Base-by-base conservation (phyloP, 2,329 filamentous ascomycete species). In the Ophiostoma sp. region DNA sequence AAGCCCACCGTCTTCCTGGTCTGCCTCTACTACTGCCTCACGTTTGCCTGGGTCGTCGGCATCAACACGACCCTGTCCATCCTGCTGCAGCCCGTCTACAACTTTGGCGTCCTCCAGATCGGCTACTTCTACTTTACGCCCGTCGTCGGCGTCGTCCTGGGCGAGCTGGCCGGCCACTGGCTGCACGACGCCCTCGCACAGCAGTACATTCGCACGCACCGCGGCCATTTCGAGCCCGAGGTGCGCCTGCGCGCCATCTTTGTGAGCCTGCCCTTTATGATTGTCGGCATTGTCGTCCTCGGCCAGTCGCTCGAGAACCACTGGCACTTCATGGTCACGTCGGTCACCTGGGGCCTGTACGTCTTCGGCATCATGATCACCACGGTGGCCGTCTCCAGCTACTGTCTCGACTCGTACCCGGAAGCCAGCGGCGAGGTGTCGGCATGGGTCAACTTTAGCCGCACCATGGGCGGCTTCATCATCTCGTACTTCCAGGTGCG, bases 61-160 rank as follows among this genome's bases (percentile, higher is more conserved):
- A 84, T 87, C 76, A 87, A 87, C 74, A 86, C 84, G 0, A 86
- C 85, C 0, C 78, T 86, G 0, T 79, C 83, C 64, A 84, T 86
- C 27, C 83, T 86, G 71, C 77, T 87, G 3, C 78, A 79, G 0
- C 81, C 81, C 0, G 76, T 84, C 3, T 86, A 87, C 74, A 79
- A 80, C 13, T 85, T 86, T 74, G 82, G 80, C 0, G 79, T 81
- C 0, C 80, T 80, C 65, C 79, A 83, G 68, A 83, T 86, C 67
- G 85, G 83, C 74, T 82, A 76, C 76, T 86, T 88, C 75, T 87
- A 88, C 77, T 87, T 88, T 75, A 83, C 85, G 0, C 84, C 84
- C 2, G 80, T 88, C 35, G 81, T 87, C 0, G 86, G 81, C 3
- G 81, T 83, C 3, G 75, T 86, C 17, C 76, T 88, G 0, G 86